Evolutionary conservation across 148 eudicot genomes (phyloP), one percentile per base, ranked within the genome.

Genomic region (Simmondsia chinensis): DNA sequence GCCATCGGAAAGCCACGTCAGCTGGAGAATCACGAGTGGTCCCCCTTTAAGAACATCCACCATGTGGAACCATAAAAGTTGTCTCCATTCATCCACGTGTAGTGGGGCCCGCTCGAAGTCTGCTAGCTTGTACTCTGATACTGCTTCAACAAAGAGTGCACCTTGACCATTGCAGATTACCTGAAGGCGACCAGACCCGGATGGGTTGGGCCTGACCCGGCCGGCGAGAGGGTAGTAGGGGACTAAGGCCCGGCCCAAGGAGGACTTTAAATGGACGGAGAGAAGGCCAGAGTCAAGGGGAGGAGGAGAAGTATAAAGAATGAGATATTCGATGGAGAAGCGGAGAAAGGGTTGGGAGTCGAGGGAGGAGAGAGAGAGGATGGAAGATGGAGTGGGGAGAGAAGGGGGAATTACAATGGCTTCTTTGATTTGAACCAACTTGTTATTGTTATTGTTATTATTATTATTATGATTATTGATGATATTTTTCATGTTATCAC

Each of bases 261-360:
- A 74, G 11, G 70, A 26, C 39, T 67, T 81, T 22, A 86, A 18
- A 1, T 62, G 72, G 43, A 68, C 38, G 0, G 42, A 2, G 30
- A 55, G 51, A 3, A 61, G 24, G 0, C 42, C 24, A 27, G 28
- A 58, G 55, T 73, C 67, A 0, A 54, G 12, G 0, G 44, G 46
- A 19, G 26, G 33, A 6, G 36, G 22, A 0, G 73, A 61, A 3
- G 3, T 26, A 71, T 62, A 81, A 29, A 81, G 53, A 0, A 86
- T 62, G n/a, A 86, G 46, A 25, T 86, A 86, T 29, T 86, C 95
- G 30, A 81, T 64, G 8, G 86, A 60, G 59, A 81, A 86, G 4
- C 95, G 73, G 7, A 81, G 69, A 48, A 86, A 81, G 32, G 68
- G 74, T 38, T 86, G 95, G 13, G 95, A 86, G 22, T 86, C 95